Conservation (phyloP, 2,329 filamentous ascomycete species). For the Pseudopyricularia javanii region DNA sequence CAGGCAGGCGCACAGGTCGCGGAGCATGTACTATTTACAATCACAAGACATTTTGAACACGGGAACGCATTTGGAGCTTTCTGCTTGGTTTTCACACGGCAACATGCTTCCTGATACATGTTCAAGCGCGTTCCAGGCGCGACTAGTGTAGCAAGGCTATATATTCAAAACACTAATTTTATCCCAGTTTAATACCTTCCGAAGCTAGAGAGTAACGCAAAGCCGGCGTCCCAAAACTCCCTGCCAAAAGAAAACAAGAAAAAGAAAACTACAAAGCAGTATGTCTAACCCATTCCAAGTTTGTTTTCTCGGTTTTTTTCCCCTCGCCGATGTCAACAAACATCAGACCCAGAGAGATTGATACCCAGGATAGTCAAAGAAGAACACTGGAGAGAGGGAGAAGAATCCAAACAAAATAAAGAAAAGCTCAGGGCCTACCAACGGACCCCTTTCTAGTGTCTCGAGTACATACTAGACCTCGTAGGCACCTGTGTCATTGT, state of each 20-base stretch:
- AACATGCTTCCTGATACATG: no score
- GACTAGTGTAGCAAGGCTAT: no score
- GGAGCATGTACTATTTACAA: neutral
- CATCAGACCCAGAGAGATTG: neutral
- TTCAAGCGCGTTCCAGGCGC: no score
- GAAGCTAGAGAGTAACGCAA: neutral
- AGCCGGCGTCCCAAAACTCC: neutral
- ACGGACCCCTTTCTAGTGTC: neutral
- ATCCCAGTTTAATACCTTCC: no score
- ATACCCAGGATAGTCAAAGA: neutral
- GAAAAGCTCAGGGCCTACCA: neutral
- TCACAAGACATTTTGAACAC: neutral
- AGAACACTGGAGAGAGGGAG: neutral
- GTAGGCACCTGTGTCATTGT: neutral
- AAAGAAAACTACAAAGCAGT: neutral
- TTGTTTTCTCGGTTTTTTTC: neutral
- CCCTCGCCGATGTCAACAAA: neutral
- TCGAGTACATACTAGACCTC: neutral
- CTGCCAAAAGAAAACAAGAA: neutral
- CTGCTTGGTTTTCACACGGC: no score
- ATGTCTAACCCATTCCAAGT: no score
- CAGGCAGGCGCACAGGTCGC: neutral
- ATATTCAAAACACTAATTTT: no score
- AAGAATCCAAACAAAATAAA: neutral
- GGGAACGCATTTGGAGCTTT: no score